Evolutionary conservation across 2,329 filamentous ascomycete genomes (phyloP).

Genomic region (Beauveria brongniartii): DNA sequence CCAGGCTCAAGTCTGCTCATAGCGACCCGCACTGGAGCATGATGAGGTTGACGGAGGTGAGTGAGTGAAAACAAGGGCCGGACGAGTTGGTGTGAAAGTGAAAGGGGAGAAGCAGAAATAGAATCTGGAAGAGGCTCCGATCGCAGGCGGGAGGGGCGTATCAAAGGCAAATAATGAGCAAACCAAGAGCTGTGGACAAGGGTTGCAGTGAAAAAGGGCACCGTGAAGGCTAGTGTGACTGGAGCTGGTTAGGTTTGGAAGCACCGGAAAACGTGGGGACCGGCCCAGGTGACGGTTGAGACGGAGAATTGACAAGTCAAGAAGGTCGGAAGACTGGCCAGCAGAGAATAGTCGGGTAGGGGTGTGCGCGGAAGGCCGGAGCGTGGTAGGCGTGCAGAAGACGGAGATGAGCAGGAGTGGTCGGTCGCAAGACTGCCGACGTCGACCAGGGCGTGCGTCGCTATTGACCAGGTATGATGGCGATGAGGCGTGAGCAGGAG

Average conservation of each 20-base stretch:
- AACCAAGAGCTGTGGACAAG: conserved; percentile 13
- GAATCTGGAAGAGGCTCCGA: conserved; percentile 9
- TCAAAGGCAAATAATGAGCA: conserved; percentile 1
- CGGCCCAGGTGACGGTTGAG: background rate
- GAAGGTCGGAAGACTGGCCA: background rate
- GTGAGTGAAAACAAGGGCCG: conserved; percentile 7
- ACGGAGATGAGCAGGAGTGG: background rate
- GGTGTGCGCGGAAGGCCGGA: conserved; percentile 5
- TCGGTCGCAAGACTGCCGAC: conserved; percentile 1
- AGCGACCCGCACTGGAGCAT: conserved; percentile 28
- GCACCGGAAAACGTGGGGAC: conserved; percentile 5
- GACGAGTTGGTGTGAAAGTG: background rate
- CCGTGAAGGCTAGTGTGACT: conserved; percentile 19
- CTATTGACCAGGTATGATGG: background rate
- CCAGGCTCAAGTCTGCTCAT: conserved; percentile 25
- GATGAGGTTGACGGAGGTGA: conserved; percentile 17
- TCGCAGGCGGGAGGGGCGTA: conserved; percentile 8
- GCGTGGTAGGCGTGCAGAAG: background rate
- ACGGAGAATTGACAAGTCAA: conserved; percentile 5
- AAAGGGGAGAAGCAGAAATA: conserved; percentile 8
- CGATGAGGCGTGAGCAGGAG: background rate
- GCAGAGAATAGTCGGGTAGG: background rate
- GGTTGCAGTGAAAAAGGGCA: conserved; percentile 18
- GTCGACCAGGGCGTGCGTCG: background rate
- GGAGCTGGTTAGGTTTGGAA: conserved; percentile 13